Evolutionary conservation across 257 asterid species (phyloP), one percentile per base, ranked within the genome.

Genomic region (Nicotiana sylvestris): DNA sequence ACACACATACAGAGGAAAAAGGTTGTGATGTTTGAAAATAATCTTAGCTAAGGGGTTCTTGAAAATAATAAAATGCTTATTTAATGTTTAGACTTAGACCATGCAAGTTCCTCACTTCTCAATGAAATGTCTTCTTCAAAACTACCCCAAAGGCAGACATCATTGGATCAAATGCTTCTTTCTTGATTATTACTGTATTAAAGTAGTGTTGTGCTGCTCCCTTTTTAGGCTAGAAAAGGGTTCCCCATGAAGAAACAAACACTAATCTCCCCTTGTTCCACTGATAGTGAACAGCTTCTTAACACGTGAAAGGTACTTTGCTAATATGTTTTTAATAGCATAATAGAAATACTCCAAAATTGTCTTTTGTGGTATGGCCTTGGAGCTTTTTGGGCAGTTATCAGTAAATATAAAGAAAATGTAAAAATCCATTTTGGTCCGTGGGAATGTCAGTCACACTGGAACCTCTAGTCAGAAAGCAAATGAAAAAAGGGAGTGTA

Each of bases 131-230:
- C 66, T 83, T 39, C 29, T 77, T 29, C 49, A 81, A 60, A 80
- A 83, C 86, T 82, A 85, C 92, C 92, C 89, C 86, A 84, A 91
- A 86, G 89, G 89, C 89, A 84, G 87, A 87, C 94, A 92, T 89
- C 88, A 82, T 88, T 89, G 94, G 92, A 90, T 89, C 93, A 87
- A 85, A 84, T 83, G 91, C 82, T 79, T 60, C 60, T 83, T 76
- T 82, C 9, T 49, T 74, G 79, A 74, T 49, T 25, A 74, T 46
- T 37, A 37, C 46, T 37, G 46, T 37, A 37, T 43, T 74, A 72
- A 72, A 43, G 58, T 62, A 9, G 32, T 62, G 33, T 25, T n/a
- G 5, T 53, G 17, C 5, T 9, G 57, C 4, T 51, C 0, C 57
- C 5, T 51, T 51, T 51, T 51, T 12, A 51, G 57, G 16, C 16